Conservation (phyloP, 1,284 basidiomycete species). For the Rhizopogon parksii region DNA sequence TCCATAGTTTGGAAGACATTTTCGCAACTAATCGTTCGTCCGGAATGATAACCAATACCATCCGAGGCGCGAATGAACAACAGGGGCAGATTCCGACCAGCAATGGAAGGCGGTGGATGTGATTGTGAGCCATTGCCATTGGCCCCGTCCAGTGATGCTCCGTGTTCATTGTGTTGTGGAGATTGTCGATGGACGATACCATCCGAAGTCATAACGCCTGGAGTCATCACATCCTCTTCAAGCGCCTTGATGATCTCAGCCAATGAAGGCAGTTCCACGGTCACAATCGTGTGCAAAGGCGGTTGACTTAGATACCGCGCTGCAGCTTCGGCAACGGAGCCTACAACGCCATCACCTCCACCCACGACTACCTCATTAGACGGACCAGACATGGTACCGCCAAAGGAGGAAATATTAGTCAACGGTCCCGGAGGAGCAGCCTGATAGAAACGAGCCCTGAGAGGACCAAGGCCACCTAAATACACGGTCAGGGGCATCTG, state of each 20-base stretch:
- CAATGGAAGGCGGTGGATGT: constrained; percentile 42
- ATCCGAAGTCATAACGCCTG: constrained; percentile 28
- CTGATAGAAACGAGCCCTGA: constrained; percentile 66
- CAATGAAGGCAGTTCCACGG: constrained; percentile 72
- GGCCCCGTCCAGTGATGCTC: constrained; percentile 19
- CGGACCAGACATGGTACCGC: constrained; percentile 32
- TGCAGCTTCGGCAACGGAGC: constrained; percentile 23
- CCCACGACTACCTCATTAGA: constrained; percentile 25
- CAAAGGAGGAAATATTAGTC: constrained; percentile 53
- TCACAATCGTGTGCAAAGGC: constrained; percentile 65
- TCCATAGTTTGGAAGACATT: constrained; percentile 69
- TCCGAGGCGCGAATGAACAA: constrained; percentile 70
- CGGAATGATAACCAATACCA: constrained; percentile 79
- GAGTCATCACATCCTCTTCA: constrained; percentile 55
- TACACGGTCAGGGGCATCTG: constrained; percentile 80
- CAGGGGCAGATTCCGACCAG: constrained; percentile 60
- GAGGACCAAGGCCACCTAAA: constrained; percentile 82
- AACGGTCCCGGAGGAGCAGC: constrained; percentile 58
- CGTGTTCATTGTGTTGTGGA: constrained; percentile 14
- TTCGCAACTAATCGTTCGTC: constrained; percentile 75
- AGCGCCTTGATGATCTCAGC: constrained; percentile 66
- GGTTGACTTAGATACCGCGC: constrained; percentile 45
- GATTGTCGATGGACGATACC: constrained; percentile 28
- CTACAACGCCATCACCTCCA: constrained; percentile 27
- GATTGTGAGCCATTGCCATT: constrained; percentile 14